A percentile compares a stretch with the other conserved stretches of the same genome.
These are phyloP conservation scores for Stagonosporopsis vannaccii DNA, from an alignment of 2,329 filamentous ascomycete species.

Conservation along the genomic window DNA sequence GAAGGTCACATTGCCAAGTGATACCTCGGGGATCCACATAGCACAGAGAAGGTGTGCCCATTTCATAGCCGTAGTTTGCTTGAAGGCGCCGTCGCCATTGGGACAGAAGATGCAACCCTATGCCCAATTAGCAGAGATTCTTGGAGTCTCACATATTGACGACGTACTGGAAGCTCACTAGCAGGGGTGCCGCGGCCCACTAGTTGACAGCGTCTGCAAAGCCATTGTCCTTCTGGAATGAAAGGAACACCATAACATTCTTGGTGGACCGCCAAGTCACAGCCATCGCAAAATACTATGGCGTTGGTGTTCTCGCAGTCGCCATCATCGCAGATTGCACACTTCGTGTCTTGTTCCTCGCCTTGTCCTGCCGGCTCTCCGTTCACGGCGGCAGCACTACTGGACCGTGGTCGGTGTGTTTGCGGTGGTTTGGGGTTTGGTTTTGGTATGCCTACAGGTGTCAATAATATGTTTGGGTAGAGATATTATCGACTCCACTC, in stretches of 20 bases:
- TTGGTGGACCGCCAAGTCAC: constrained; percentile 95
- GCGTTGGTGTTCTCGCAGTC: constrained; percentile 99
- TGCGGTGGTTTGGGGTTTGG: constrained; percentile 95
- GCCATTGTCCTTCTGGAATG: constrained; percentile 98
- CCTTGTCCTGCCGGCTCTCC: constrained; percentile 81
- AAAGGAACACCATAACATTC: constrained; percentile 99
- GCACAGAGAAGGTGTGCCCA: constrained; percentile 97
- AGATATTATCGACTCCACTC: constrained; percentile 20
- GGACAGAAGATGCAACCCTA: constrained; percentile 90
- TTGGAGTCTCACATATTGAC: not conserved
- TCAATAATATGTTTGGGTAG: constrained; percentile 14
- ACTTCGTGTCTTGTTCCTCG: constrained; percentile 97
- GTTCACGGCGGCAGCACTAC: constrained; percentile 93
- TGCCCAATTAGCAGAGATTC: constrained; percentile 26
- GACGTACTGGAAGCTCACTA: constrained; percentile 53
- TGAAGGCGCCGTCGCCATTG: constrained; percentile 96
- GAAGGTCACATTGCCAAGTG: constrained; percentile 92
- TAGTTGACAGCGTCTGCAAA: constrained; percentile 94
- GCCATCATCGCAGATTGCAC: constrained; percentile 97
- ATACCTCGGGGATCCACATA: constrained; percentile 98
- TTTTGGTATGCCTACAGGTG: constrained; percentile 74
- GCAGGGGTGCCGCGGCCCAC: constrained; percentile 90
- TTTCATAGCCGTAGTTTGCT: constrained; percentile 94
- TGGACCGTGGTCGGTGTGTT: constrained; percentile 89
- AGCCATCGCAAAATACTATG: constrained; percentile 98